phyloP scores from a whole-genome alignment of 2,329 filamentous ascomycete species.

The Epichloe sylvatica region DNA sequence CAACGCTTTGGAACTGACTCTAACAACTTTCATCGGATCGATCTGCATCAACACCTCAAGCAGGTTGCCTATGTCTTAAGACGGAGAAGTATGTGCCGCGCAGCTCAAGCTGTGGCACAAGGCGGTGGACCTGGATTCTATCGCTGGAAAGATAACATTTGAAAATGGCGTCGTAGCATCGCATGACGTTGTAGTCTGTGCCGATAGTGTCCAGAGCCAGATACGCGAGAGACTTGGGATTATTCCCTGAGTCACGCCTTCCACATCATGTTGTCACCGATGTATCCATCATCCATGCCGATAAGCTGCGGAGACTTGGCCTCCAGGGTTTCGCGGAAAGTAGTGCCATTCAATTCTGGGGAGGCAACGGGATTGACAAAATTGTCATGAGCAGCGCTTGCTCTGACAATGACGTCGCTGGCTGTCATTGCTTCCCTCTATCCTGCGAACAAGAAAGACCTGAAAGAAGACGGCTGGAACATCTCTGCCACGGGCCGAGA shows the following conservation, averaged over 20 bases:
- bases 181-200: slow-evolving; percentile 45
- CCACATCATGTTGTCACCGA: slow-evolving; percentile 44
- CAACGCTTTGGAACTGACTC: slow-evolving; percentile 26
- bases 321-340: slow-evolving; percentile 43
- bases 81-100: no score
- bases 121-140: slow-evolving; percentile 34
- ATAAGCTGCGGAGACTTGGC: slow-evolving; percentile 37
- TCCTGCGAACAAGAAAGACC: slow-evolving; percentile 41
- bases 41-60: no score
- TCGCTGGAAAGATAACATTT: slow-evolving; percentile 34
- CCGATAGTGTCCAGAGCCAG: slow-evolving; percentile 47
- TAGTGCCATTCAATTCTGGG: slow-evolving; percentile 50
- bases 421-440: slow-evolving; percentile 60
- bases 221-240: slow-evolving; percentile 43
- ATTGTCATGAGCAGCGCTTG: slow-evolving; percentile 54
- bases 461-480: slow-evolving; percentile 41
- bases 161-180: slow-evolving; percentile 30
- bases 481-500: slow-evolving; percentile 33
- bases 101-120: slow-evolving; percentile 37
- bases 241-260: slow-evolving; percentile 35
- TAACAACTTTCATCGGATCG: no score
- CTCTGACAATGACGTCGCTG: slow-evolving; percentile 43
- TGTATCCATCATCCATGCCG: slow-evolving; percentile 45
- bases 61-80: no score
- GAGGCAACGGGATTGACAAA: slow-evolving; percentile 46